Conservation (phyloP, 2,329 filamentous ascomycete genomes). For the Alternaria sp. region DNA sequence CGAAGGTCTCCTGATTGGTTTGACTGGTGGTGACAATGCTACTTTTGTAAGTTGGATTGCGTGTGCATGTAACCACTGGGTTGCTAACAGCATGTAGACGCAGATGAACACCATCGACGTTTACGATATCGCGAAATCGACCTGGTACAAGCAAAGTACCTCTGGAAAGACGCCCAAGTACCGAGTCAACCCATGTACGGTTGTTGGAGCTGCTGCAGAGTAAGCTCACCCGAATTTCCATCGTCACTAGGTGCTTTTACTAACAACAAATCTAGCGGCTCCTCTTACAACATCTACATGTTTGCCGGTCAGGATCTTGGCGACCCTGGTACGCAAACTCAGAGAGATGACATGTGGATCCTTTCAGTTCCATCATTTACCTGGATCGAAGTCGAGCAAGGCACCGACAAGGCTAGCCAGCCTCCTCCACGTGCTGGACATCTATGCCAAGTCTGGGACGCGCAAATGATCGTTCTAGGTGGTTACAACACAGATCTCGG, state of each 20-base stretch:
- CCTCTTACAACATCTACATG: conserved; percentile 79
- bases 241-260: neutral
- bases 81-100: conserved; percentile 52
- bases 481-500: conserved; percentile 69
- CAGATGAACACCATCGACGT: conserved; percentile 78
- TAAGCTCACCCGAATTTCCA: conserved; percentile 28
- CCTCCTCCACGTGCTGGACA: conserved; percentile 74
- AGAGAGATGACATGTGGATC: conserved; percentile 80
- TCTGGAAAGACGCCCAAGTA: conserved; percentile 66
- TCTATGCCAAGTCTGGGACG: conserved; percentile 78
- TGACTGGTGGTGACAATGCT: conserved; percentile 75
- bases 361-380: conserved; percentile 81
- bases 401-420: conserved; percentile 43
- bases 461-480: conserved; percentile 81
- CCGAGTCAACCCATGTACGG: conserved; percentile 73
- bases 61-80: neutral
- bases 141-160: conserved; percentile 79
- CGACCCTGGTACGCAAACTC: conserved; percentile 64
- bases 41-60: conserved; percentile 64
- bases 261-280: conserved; percentile 59
- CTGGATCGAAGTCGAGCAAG: conserved; percentile 73
- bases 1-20: conserved; percentile 77
- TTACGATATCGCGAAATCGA: conserved; percentile 75
- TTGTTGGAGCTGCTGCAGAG: conserved; percentile 75
- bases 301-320: conserved; percentile 78